These are phyloP conservation scores for Axilococcus clingmanii DNA, from an alignment of 139 green algal genomes.

Conservation along the genomic window DNA sequence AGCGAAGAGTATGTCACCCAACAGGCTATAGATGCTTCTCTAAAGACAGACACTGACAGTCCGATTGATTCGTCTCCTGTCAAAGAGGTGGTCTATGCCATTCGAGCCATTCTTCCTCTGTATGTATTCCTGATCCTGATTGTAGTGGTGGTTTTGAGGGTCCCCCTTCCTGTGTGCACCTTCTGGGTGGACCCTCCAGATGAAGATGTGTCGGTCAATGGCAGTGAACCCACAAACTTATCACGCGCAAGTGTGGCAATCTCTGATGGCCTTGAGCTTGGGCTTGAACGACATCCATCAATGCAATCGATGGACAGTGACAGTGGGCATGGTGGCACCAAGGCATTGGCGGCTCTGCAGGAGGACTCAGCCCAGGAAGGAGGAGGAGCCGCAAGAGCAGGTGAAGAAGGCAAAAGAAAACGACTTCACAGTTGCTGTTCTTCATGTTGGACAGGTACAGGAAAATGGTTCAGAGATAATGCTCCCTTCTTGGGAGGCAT, in stretches of 20 bases:
- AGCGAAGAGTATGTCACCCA: conserved; percentile 22
- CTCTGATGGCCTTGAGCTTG: conserved; percentile 3
- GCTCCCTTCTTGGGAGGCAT: conserved; percentile 14
- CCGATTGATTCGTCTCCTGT: conserved; percentile 15
- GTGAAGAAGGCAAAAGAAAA: conserved; percentile 1
- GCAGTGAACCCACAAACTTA: neutral
- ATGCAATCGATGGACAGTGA: neutral
- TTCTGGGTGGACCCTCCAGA: conserved; percentile 8
- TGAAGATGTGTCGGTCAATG: neutral
- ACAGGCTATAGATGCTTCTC: conserved; percentile 1
- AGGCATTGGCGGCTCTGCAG: neutral
- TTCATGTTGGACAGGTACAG: too few relatives aligned
- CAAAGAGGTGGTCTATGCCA: conserved; percentile 32
- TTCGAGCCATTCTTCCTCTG: conserved; percentile 35
- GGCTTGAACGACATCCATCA: neutral
- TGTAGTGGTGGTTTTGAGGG: conserved; percentile 17
- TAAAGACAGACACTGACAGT: neutral
- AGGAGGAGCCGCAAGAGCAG: neutral
- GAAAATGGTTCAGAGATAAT: neutral
- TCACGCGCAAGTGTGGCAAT: conserved; percentile 6
- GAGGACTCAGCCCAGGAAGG: neutral
- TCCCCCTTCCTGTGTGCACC: conserved; percentile 11
- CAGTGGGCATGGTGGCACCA: conserved; percentile 1
- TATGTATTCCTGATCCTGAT: conserved; percentile 22
- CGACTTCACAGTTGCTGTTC: neutral